Evolutionary conservation across 768 basidiomycete genomes (phyloP).

Genomic region (Scleroderma bovista): DNA sequence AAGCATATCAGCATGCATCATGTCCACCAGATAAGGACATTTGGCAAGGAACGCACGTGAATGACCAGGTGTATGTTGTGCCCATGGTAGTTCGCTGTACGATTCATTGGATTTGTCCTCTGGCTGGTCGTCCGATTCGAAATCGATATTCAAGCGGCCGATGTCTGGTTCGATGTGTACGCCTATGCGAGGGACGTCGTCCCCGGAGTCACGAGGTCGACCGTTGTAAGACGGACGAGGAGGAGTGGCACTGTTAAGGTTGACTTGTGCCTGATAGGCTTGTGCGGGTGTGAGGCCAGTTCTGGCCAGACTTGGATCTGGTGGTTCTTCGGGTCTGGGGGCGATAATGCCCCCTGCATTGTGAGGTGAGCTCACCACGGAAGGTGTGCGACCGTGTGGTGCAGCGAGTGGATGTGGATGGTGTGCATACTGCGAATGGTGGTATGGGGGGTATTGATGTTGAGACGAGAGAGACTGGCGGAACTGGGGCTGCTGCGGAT

Average conservation of each 20-base stretch:
- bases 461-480: slow-evolving; percentile 38
- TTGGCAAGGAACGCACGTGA: slow-evolving; percentile 35
- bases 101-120: slow-evolving; percentile 39
- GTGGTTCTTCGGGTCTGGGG: slow-evolving; percentile 45
- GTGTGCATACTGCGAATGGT: slow-evolving; percentile 10
- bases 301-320: slow-evolving; percentile 41
- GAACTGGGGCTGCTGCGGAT: slow-evolving; percentile 23
- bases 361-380: slow-evolving; percentile 40
- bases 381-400: slow-evolving; percentile 45
- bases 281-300: slow-evolving; percentile 70
- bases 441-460: slow-evolving; percentile 14
- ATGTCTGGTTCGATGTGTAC: slow-evolving; percentile 50
- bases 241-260: slow-evolving; percentile 39
- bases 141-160: slow-evolving; percentile 56
- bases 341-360: slow-evolving; percentile 37
- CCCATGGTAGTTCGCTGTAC: slow-evolving; percentile 59
- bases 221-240: slow-evolving; percentile 29
- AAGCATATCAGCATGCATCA: slow-evolving; percentile 21
- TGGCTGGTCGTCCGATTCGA: slow-evolving; percentile 32
- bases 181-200: slow-evolving; percentile 34
- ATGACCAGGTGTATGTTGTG: slow-evolving; percentile 30
- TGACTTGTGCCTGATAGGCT: slow-evolving; percentile 75
- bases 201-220: slow-evolving; percentile 15
- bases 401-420: slow-evolving; percentile 25
- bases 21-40: slow-evolving; percentile 23